A percentile compares a stretch with the other conserved stretches of the same genome.
These are phyloP conservation scores for Silene latifolia DNA, from an alignment of 148 eudicot genomes.

Conservation along the genomic window DNA sequence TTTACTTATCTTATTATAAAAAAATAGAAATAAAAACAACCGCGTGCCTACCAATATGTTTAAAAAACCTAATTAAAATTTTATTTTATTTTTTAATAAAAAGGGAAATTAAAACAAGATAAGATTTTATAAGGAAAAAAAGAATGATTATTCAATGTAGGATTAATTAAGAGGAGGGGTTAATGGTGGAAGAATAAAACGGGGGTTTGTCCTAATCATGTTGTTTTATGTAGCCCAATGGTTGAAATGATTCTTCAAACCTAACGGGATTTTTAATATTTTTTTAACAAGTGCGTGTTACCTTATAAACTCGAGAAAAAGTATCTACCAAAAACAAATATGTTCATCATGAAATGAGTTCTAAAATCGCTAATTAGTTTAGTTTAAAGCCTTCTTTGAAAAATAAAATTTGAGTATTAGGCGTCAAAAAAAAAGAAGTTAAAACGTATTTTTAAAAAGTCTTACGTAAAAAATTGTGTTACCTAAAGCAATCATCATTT, in stretches of 20 bases:
- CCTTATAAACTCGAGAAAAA: too few species aligned
- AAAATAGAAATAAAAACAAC: neutral
- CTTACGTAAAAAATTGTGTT: too few species aligned
- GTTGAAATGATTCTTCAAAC: conserved; percentile 31
- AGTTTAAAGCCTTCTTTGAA: too few species aligned
- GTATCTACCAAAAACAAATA: too few species aligned
- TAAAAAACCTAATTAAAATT: neutral
- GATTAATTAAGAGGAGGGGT: neutral
- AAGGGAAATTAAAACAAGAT: neutral
- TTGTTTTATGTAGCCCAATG: conserved; percentile 38
- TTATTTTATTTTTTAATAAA: neutral
- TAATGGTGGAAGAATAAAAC: conserved; percentile 1
- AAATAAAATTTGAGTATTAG: too few species aligned
- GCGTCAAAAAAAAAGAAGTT: too few species aligned
- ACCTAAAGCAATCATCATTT: too few species aligned
- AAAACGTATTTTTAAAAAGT: too few species aligned
- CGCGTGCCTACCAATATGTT: conserved; percentile 16
- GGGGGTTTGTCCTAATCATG: conserved; percentile 38
- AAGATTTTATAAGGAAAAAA: conserved; percentile 11
- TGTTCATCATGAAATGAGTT: too few species aligned
- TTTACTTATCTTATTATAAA: neutral
- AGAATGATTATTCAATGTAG: conserved; percentile 23
- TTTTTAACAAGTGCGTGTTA: too few species aligned
- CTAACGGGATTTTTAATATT: conserved; percentile 28
- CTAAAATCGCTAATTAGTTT: too few species aligned